Evolutionary conservation across 768 basidiomycete genomes (phyloP), one percentile per base, ranked within the genome.

Genomic region (Auricularia auricula-judae): DNA sequence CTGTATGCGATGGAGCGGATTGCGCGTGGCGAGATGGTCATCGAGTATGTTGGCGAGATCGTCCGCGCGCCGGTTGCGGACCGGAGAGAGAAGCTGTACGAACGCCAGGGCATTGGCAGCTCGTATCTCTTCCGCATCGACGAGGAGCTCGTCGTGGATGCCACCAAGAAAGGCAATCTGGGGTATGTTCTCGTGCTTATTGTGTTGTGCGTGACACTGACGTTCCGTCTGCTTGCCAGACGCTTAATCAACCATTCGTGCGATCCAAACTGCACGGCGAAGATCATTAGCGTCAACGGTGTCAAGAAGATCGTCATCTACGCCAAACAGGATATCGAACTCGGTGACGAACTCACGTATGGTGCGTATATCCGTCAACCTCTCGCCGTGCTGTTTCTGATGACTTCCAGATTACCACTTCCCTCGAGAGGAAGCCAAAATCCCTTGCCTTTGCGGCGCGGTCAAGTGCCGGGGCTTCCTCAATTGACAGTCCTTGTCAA

Each of bases 261-360:
- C 72, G 93, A 95, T 71, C 97, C 97, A 14, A 79, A 79, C 59
- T 80, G 80, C 63, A 79, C 74, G 1, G 80, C 80, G 8, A 77
- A 77, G 63, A 81, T 81, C 72, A 80, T 81, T 66, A 78, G 77
- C 33, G 78, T 81, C 71, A 79, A 82, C 71, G 87, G 90, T 54
- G 91, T 90, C 77, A 94, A 94, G 82, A 94, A 97, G 83, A 99
- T 99, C 70, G 97, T 99, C 72, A 99, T 99, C 62, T 99, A 99
- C 74, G 97, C 97, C 36, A 97, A 98, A 76, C 86, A 91, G 70
- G 91, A 91, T 69, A 94, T 99, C 70, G 89, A 96, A 69, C 86
- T 95, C 29, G 97, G 97, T 62, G 94, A 97, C 71, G 97, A 99
- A 78, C 96, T 98, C 72, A 97, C 95, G 62, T 96, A 97, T 77